Base-by-base conservation (phyloP, 768 basidiomycete species). In the Omphalotus guepiniiformis region DNA sequence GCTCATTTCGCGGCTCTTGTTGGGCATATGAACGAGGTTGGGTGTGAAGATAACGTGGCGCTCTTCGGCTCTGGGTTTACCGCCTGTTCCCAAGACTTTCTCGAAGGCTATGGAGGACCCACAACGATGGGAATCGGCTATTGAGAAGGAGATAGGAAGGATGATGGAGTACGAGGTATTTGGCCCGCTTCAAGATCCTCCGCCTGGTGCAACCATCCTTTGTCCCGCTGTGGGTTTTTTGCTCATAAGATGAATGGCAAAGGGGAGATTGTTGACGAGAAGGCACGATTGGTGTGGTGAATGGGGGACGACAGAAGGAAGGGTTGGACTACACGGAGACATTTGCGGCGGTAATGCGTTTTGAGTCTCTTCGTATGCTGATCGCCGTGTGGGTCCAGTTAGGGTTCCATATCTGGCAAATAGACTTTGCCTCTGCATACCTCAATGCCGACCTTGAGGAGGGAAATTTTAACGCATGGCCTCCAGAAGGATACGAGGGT, bases 261-360 rank as follows among this genome's bases (percentile, higher is more conserved):
- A 5, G 48, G 41, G 68, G 68, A 45, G 64, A 58, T 1, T 3
- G 58, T n/a, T 23, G 72, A 46, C 3, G 44, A 46, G 12, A 46
- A 37, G n/a, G 44, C 44, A 6, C 9, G 44, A 15, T 21, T 46
- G 22, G 67, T 32, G 30, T 70, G 1, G 69, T 67, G 0, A 50
- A 62, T 47, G 69, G 72, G 0, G 68, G 57, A 47, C 47, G 52
- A 0, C 72, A 73, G 42, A 26, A 55, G 0, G 57, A 58, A 2
- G 67, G 68, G 0, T 48, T 63, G 28, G 64, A 71, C 27, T 72
- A 58, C 35, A 54, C 52, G 11, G 57, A 66, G 15, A 69, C 58
- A 0, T 69, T 57, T 29, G n/a, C 61, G 0, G 61, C 58, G 0
- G 55, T 61, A 0, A 53, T 65, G 0, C 6, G 28, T 6, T 42